Evolutionary conservation across 1,284 basidiomycete species (phyloP).

Genomic region (Boletus mariae): DNA sequence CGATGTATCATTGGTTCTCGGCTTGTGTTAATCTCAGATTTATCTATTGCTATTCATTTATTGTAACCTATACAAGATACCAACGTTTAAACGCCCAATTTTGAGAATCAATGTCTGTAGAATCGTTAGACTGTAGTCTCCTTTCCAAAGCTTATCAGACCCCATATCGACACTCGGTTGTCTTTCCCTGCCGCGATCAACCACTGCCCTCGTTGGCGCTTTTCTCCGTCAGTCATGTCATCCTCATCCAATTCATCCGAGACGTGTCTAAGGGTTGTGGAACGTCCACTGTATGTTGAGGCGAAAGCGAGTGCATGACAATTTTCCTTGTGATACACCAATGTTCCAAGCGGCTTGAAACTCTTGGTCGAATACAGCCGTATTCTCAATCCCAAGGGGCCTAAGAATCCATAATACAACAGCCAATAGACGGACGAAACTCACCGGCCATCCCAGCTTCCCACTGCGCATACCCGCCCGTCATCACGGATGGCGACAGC

Average conservation of each 20-base stretch:
- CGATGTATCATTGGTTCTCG: slow-evolving; percentile 4
- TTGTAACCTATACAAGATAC: slow-evolving; percentile 13
- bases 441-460: slow-evolving; percentile 87
- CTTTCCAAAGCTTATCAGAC: slow-evolving; percentile 64
- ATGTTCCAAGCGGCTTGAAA: slow-evolving; percentile 74
- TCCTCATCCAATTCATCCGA: slow-evolving; percentile 38
- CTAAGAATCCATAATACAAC: background rate
- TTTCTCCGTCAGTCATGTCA: slow-evolving; percentile 50
- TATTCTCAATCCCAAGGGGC: slow-evolving; percentile 45
- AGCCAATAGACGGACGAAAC: slow-evolving; percentile 22
- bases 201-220: slow-evolving; percentile 57
- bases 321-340: slow-evolving; percentile 73
- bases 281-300: slow-evolving; percentile 7
- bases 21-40: background rate
- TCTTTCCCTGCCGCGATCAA: slow-evolving; percentile 73
- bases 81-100: background rate
- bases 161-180: slow-evolving; percentile 73
- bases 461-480: slow-evolving; percentile 74
- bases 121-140: background rate
- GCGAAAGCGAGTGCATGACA: slow-evolving; percentile 74
- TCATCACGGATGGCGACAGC: slow-evolving; percentile 72
- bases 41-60: slow-evolving; percentile 20
- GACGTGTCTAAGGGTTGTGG: background rate
- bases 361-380: slow-evolving; percentile 74
- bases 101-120: background rate